Conservation (phyloP, 2,329 filamentous ascomycete genomes). For the Scedosporium dehoogii region DNA sequence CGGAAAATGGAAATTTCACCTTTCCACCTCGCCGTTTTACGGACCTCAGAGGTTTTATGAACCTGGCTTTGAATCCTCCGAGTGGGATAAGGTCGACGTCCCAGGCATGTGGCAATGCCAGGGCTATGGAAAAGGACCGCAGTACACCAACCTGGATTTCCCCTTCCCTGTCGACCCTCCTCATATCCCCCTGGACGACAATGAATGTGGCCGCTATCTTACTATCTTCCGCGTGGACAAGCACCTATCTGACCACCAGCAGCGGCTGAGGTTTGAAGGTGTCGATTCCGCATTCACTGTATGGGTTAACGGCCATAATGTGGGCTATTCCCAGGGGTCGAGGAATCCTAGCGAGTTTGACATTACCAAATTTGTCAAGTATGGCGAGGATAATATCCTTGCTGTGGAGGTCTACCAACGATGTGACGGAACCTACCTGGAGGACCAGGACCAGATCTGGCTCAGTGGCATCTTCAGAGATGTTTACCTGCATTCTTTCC, state of each 20-base stretch:
- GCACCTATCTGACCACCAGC: constrained; percentile 40
- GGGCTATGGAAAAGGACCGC: constrained; percentile 52
- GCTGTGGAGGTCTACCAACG: constrained; percentile 63
- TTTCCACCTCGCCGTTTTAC: constrained; percentile 33
- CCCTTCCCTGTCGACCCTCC: constrained; percentile 61
- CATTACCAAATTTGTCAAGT: constrained; percentile 41
- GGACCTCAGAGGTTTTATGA: constrained; percentile 32
- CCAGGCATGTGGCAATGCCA: constrained; percentile 65
- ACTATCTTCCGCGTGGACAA: constrained; percentile 43
- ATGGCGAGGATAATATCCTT: constrained; percentile 40
- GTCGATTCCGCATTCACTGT: constrained; percentile 64
- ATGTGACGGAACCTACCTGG: constrained; percentile 62
- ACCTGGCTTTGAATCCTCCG: constrained; percentile 22
- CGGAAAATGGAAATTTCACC: constrained; percentile 44
- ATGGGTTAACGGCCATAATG: constrained; percentile 56
- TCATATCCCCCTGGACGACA: constrained; percentile 52
- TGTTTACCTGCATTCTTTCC: constrained; percentile 55
- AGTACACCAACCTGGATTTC: constrained; percentile 61
- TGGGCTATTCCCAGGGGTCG: constrained; percentile 65
- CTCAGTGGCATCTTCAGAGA: constrained; percentile 59
- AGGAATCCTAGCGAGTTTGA: constrained; percentile 68
- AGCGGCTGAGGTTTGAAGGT: constrained; percentile 64
- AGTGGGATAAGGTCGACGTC: constrained; percentile 43
- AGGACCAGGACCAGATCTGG: constrained; percentile 65
- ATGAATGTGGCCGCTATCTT: constrained; percentile 55